Percentiles rank a stretch among this genome's conserved stretches.
Conservation (phyloP, 1,284 basidiomycete genomes). For the Cystobasidium pallidum region DNA sequence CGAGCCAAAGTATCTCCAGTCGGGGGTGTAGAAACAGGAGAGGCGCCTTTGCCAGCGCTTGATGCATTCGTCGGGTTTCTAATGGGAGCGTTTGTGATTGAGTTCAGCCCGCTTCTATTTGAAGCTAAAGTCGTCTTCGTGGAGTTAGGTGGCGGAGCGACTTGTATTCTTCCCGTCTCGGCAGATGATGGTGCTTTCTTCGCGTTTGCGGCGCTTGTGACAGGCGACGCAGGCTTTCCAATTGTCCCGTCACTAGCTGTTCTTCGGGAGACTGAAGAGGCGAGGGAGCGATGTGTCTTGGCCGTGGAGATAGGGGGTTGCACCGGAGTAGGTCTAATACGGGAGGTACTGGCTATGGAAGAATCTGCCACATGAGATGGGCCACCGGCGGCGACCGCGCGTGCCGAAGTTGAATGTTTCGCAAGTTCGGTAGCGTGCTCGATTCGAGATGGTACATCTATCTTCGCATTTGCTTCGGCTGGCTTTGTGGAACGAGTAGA, state of each 20-base stretch:
- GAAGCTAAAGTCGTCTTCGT: background rate
- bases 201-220: background rate
- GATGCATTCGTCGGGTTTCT: constrained; percentile 1
- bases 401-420: background rate
- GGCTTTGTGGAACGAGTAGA: background rate
- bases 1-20: constrained; percentile 6
- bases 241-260: background rate
- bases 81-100: background rate
- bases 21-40: constrained; percentile 20
- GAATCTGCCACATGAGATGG: background rate
- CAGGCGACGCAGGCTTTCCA: background rate
- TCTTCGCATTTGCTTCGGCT: background rate
- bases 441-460: background rate
- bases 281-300: background rate
- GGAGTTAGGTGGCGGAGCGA: background rate
- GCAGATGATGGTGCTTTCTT: constrained; percentile 11
- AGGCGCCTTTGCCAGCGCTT: background rate
- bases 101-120: background rate
- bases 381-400: background rate
- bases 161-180: constrained; percentile 11
- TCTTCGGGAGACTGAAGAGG: background rate
- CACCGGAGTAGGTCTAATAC: background rate
- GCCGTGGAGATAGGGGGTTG: background rate
- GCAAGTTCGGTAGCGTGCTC: background rate
- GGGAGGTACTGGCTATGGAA: background rate